Evolutionary conservation across 1,139 yeast genomes (phyloP).

Genomic region (Sugiyamaella pinicola): DNA sequence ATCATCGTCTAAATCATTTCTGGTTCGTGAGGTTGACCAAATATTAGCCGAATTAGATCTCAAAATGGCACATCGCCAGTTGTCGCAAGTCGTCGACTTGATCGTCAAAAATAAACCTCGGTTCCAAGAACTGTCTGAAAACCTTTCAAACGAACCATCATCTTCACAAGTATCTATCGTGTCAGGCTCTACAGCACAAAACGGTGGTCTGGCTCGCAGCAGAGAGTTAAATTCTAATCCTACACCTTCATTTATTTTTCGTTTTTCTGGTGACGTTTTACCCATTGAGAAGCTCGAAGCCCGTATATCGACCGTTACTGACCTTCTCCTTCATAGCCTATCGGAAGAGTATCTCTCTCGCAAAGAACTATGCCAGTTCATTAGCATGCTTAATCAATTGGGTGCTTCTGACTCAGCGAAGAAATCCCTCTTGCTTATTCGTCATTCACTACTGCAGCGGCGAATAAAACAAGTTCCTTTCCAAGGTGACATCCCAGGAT

Average conservation of each 20-base stretch:
- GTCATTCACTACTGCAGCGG: slow-evolving; percentile 49
- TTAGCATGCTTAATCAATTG: slow-evolving; percentile 48
- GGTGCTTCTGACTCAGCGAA: slow-evolving; percentile 52
- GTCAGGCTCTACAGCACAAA: not conserved
- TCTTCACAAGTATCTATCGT: not conserved
- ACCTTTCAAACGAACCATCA: slow-evolving; percentile 5
- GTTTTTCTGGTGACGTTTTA: slow-evolving; percentile 21
- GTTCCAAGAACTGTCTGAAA: slow-evolving; percentile 11
- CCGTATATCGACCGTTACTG: slow-evolving; percentile 37
- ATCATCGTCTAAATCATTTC: slow-evolving; percentile 11
- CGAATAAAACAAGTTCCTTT: slow-evolving; percentile 54
- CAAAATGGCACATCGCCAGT: slow-evolving; percentile 62
- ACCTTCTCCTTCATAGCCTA: slow-evolving; percentile 39
- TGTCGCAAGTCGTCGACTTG: slow-evolving; percentile 56
- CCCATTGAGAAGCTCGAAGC: slow-evolving; percentile 36
- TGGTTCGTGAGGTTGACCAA: slow-evolving; percentile 52
- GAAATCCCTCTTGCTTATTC: slow-evolving; percentile 50
- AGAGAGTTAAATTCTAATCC: not conserved
- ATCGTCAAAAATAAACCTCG: slow-evolving; percentile 35
- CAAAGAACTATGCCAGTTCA: slow-evolving; percentile 35
- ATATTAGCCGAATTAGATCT: slow-evolving; percentile 68
- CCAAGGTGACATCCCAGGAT: slow-evolving; percentile 58
- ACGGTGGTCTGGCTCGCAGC: not conserved
- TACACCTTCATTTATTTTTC: not conserved
- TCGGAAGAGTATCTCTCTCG: slow-evolving; percentile 43